A percentile compares a stretch with the other conserved stretches of the same genome.
Evolutionary conservation across 2,329 filamentous ascomycete genomes (phyloP).

Genomic region (Emergomyces pasteurianus): DNA sequence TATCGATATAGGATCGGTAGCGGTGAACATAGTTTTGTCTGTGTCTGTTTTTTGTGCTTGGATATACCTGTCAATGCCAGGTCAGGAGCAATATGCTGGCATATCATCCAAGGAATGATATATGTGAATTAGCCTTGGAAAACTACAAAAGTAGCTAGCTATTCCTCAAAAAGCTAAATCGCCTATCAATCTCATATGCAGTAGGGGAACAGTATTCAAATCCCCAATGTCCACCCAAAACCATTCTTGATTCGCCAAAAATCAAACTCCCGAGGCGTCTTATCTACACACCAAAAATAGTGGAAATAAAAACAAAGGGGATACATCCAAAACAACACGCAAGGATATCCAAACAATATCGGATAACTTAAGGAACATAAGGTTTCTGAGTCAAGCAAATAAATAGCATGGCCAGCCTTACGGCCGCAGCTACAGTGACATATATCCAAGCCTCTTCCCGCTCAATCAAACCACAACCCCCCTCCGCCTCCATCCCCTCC

Average conservation of each 20-base stretch:
- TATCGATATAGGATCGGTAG: background rate
- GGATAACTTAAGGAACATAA: background rate
- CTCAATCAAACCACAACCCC: slow-evolving; percentile 53
- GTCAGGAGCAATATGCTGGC: background rate
- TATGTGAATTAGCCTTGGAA: background rate
- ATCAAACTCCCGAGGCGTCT: background rate
- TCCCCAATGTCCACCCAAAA: background rate
- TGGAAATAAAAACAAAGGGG: background rate
- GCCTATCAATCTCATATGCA: background rate
- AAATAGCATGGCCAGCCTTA: background rate
- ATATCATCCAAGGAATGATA: background rate
- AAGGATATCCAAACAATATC: background rate
- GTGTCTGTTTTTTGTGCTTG: background rate
- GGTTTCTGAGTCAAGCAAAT: background rate
- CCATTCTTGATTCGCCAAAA: background rate
- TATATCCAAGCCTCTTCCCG: background rate
- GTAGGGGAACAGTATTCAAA: background rate
- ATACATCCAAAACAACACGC: background rate
- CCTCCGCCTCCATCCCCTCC: slow-evolving; percentile 71
- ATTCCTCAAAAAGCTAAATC: background rate
- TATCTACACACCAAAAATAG: background rate
- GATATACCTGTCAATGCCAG: background rate
- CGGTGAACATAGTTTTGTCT: background rate
- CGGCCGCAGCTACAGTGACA: background rate
- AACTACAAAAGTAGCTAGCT: background rate